Conservation (phyloP, 768 basidiomycete species). For the Suillus hirtellus region DNA sequence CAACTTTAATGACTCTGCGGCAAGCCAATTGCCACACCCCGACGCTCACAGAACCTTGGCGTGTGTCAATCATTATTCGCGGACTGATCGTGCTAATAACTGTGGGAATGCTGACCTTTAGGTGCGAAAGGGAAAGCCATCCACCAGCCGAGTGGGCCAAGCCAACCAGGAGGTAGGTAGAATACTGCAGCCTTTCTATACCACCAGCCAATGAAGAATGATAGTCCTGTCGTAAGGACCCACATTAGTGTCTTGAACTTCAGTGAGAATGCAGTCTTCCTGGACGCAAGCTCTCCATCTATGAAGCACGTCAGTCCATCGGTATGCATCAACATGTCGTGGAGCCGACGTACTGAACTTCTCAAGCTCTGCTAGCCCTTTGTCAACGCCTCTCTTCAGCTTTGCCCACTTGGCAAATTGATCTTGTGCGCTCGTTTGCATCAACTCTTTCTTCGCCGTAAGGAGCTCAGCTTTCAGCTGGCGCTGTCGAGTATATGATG, state of each 20-base stretch:
- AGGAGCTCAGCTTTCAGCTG: constrained; percentile 81
- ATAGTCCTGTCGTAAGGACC: constrained; percentile 84
- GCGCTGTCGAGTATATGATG: constrained; percentile 57
- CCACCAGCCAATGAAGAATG: constrained; percentile 88
- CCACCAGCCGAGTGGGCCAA: constrained; percentile 87
- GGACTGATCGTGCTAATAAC: neutral
- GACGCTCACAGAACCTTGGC: constrained; percentile 84
- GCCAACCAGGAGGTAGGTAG: constrained; percentile 89
- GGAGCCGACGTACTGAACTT: constrained; percentile 72
- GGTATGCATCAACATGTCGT: constrained; percentile 3
- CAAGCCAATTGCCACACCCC: constrained; percentile 97
- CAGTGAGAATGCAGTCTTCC: constrained; percentile 62
- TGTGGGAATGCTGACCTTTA: constrained; percentile 50
- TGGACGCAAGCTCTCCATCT: constrained; percentile 69
- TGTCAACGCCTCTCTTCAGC: constrained; percentile 86
- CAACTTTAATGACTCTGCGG: constrained; percentile 76
- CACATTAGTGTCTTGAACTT: constrained; percentile 77
- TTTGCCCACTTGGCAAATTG: constrained; percentile 99
- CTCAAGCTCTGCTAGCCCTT: constrained; percentile 87
- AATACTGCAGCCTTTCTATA: constrained; percentile 90
- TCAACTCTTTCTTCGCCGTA: constrained; percentile 77
- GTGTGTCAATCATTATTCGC: constrained; percentile 8
- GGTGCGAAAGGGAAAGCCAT: constrained; percentile 91
- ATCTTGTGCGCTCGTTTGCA: constrained; percentile 91
- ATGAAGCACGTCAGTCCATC: constrained; percentile 9